Percentiles rank a stretch among this genome's conserved stretches.
These are phyloP conservation scores for Flaveria sonorensis DNA, from an alignment of 129 eudicot species.

Conservation along the genomic window DNA sequence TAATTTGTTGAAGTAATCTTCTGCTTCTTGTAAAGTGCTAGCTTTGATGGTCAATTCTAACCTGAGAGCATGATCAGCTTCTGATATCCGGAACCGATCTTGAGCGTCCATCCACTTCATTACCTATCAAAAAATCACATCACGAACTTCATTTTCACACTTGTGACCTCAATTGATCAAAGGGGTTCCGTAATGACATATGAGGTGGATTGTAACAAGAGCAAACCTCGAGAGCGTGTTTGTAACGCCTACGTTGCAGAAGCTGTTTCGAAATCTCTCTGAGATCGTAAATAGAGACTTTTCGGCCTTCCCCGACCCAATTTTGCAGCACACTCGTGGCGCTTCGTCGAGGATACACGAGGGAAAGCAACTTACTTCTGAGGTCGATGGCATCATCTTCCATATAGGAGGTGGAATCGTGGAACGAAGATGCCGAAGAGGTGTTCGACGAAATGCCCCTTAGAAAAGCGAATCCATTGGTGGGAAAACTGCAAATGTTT, in stretches of 20 bases:
- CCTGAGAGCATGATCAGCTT: constrained; percentile 48
- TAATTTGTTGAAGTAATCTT: constrained; percentile 50
- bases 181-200: background rate
- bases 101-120: constrained; percentile 58
- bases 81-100: constrained; percentile 37
- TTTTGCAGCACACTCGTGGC: constrained; percentile 46
- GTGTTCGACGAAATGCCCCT: constrained; percentile 46
- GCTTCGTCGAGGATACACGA: constrained; percentile 38
- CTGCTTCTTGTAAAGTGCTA: constrained; percentile 43
- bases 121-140: constrained; percentile 35
- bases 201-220: background rate
- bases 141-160: background rate
- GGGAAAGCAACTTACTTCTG: constrained; percentile 26
- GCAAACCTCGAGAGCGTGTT: constrained; percentile 59
- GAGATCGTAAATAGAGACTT: constrained; percentile 48
- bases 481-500: constrained; percentile 21
- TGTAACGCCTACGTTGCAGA: constrained; percentile 38
- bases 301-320: constrained; percentile 51
- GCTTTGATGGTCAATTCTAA: constrained; percentile 46
- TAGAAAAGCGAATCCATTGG: background rate
- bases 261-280: constrained; percentile 42
- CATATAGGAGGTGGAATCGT: background rate
- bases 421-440: constrained; percentile 16
- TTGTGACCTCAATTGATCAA: background rate
- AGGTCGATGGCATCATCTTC: constrained; percentile 17